phyloP scores from a whole-genome alignment of 2,329 filamentous ascomycete species.

The Fusarium albidum region DNA sequence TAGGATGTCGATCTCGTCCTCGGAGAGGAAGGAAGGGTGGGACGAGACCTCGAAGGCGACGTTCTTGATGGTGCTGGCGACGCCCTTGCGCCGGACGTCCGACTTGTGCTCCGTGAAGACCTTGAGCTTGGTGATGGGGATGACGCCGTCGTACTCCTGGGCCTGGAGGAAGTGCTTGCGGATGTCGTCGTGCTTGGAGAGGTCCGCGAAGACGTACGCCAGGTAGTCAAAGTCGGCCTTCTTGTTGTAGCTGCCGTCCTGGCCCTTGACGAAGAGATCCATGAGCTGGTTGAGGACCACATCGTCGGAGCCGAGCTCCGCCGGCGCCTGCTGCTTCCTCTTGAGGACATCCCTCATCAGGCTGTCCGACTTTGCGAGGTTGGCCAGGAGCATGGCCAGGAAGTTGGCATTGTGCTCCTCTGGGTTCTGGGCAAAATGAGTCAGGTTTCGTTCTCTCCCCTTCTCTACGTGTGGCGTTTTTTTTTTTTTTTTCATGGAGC shows the following conservation, averaged over 20 bases:
- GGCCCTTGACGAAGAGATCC: constrained; percentile 95
- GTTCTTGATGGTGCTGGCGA: constrained; percentile 97
- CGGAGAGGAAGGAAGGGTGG: constrained; percentile 75
- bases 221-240: constrained; percentile 91
- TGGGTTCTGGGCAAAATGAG: constrained; percentile 61
- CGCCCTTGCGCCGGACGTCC: constrained; percentile 85
- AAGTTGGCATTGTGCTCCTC: constrained; percentile 86
- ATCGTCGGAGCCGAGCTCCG: constrained; percentile 75
- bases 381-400: constrained; percentile 90
- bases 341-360: constrained; percentile 76
- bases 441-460: too few relatives aligned
- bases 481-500: neutral
- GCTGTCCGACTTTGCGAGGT: constrained; percentile 82
- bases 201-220: constrained; percentile 91
- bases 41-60: constrained; percentile 81
- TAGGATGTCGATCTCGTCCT: constrained; percentile 79
- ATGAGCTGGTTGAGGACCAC: constrained; percentile 88
- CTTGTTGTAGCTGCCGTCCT: constrained; percentile 83
- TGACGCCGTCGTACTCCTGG: constrained; percentile 80
- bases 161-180: constrained; percentile 77
- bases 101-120: constrained; percentile 95
- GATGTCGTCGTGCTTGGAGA: constrained; percentile 81
- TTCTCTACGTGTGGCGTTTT: too few relatives aligned
- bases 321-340: constrained; percentile 73
- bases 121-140: constrained; percentile 91